These are phyloP conservation scores for Colletotrichum zoysiae DNA, from an alignment of 2,329 filamentous ascomycete species.

Conservation along the genomic window DNA sequence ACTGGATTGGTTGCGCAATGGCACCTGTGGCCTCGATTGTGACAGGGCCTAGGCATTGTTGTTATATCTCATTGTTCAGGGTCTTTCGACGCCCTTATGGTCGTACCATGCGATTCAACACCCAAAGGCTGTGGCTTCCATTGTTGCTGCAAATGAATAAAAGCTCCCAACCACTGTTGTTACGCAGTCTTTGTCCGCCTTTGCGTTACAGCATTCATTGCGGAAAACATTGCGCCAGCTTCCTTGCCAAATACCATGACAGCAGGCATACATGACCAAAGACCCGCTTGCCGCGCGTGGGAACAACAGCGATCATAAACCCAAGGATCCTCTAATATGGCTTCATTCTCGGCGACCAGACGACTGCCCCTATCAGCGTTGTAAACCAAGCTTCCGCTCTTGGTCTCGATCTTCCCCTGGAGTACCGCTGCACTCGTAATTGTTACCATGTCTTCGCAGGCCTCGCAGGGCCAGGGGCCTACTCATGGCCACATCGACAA, in stretches of 20 bases:
- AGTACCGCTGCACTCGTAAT: not conserved
- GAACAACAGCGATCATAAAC: not conserved
- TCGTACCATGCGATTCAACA: not conserved
- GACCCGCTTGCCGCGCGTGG: not conserved
- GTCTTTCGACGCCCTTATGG: not conserved
- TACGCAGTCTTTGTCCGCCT: not conserved
- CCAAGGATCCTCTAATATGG: not conserved
- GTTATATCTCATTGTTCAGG: not conserved
- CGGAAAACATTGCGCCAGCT: not conserved
- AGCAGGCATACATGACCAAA: not conserved
- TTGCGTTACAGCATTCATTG: not conserved
- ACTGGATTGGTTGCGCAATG: not conserved
- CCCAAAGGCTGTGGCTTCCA: not conserved
- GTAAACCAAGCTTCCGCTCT: not conserved
- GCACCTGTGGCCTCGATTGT: no score
- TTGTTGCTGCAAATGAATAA: conserved; percentile 7
- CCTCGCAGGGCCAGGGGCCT: not conserved
- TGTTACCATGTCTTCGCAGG: not conserved
- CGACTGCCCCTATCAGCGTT: not conserved
- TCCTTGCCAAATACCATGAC: not conserved
- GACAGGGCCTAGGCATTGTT: not conserved
- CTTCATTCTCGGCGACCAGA: not conserved
- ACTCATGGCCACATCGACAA: conserved; percentile 12
- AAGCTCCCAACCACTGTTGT: not conserved
- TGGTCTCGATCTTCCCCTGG: not conserved